Conservation (phyloP, 164 flowering plant genomes). For the Macadamia tetraphylla region DNA sequence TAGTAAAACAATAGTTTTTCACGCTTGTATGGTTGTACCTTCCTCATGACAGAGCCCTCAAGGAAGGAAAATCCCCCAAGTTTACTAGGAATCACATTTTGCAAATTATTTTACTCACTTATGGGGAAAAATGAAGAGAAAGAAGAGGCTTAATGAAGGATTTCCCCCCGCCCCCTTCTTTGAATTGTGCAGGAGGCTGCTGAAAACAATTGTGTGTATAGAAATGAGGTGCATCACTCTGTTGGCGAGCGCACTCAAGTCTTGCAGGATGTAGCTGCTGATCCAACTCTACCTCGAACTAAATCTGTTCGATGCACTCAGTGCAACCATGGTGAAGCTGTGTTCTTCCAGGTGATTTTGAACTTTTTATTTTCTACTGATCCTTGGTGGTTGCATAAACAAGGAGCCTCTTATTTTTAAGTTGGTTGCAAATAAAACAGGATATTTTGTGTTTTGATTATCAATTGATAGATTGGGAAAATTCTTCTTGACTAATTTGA, state of each 20-base stretch:
- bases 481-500: too few species aligned
- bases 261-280: constrained; percentile 80
- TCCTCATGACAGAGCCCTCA: too few species aligned
- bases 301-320: constrained; percentile 62
- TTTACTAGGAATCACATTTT: too few species aligned
- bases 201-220: constrained; percentile 79
- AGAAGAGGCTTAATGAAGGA: neutral
- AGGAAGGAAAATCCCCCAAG: too few species aligned
- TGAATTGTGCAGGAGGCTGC: constrained; percentile 65
- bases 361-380: neutral
- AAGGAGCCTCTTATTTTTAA: too few species aligned
- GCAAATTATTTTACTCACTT: neutral
- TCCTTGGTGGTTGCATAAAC: too few species aligned
- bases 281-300: constrained; percentile 94
- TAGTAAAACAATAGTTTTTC: too few species aligned
- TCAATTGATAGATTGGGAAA: too few species aligned
- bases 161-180: neutral
- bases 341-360: constrained; percentile 77
- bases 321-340: constrained; percentile 89
- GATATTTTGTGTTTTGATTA: too few species aligned
- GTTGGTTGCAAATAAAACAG: too few species aligned
- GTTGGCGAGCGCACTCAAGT: constrained; percentile 81
- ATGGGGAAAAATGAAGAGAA: neutral
- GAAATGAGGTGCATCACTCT: constrained; percentile 81
- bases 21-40: too few species aligned